Base-by-base conservation (phyloP, 352 stramenopile species). In the Globisporangium orthogonon region DNA sequence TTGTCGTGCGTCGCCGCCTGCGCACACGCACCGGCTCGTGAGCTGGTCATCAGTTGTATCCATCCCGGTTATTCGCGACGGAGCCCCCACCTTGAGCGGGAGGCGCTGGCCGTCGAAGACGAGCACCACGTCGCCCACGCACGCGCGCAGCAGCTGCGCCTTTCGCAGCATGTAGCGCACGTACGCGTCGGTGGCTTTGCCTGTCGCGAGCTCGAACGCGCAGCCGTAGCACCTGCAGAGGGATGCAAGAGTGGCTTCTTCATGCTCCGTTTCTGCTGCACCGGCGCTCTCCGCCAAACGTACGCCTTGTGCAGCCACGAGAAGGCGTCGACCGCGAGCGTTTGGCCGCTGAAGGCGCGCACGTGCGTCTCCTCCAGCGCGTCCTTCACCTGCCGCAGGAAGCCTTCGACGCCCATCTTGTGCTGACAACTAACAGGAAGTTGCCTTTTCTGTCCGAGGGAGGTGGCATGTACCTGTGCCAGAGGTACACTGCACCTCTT, bases 291-390 rank as follows among this genome's bases (percentile, higher is more conserved):
- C 23, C 23, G 10, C 35, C 35, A 13, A 11, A 11, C 81, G 45
- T 69, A 91, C 82, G 79, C 82, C 60, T 89, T 91, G 62, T 91
- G 79, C 39, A 91, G 70, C 82, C 82, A 91, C 4, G 82, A 89
- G 54, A 90, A 74, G 7, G 79, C 82, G 44, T 91, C 82, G 2
- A 89, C 78, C 3, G 81, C 79, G 47, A 91, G 59, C 11, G 67
- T 83, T 54, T 89, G 69, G 15, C 68, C 78, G 3, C 54, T 60
- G 57, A 86, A 89, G 9, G 69, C 50, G 17, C 66, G 64, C 66
- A 89, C 52, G 52, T 89, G 77, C 23, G 74, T 73, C 56, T 69
- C 65, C 41, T 86, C 60, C 15, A 86, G 66, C 5, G 63, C 72
- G 7, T 87, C 82, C 35, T 77, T 74, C 31, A 91, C 66, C 60